A percentile compares a stretch with the other conserved stretches of the same genome.
phyloP scores from a whole-genome alignment of 2,329 filamentous ascomycete species.

The Trichoderma afroharzianum region DNA sequence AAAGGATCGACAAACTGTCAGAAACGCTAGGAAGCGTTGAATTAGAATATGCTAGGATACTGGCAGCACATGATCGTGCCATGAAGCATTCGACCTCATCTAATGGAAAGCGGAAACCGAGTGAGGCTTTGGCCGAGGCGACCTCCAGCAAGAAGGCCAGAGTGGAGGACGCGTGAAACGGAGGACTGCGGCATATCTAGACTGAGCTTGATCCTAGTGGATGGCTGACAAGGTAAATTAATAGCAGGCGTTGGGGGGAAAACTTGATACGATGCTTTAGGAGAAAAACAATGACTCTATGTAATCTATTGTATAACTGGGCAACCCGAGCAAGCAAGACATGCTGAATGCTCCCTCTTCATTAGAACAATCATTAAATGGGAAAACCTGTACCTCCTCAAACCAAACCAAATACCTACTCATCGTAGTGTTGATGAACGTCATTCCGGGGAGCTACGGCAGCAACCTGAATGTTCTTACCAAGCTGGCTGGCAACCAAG shows the following conservation, averaged over 20 bases:
- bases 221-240: not conserved
- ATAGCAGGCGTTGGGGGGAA: constrained; percentile 5
- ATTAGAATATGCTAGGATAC: constrained; percentile 66
- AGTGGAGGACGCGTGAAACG: constrained; percentile 33
- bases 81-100: constrained; percentile 26
- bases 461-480: constrained; percentile 34
- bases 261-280: not conserved
- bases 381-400: not conserved
- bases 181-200: not conserved
- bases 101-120: constrained; percentile 47
- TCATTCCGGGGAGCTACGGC: constrained; percentile 35
- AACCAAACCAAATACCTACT: not conserved
- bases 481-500: constrained; percentile 63
- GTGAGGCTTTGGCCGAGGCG: constrained; percentile 26
- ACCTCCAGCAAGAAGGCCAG: constrained; percentile 44
- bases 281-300: constrained; percentile 14
- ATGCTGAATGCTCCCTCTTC: constrained; percentile 2
- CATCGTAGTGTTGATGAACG: constrained; percentile 5
- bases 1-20: constrained; percentile 69
- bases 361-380: not conserved
- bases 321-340: constrained; percentile 1
- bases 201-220: not conserved
- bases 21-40: constrained; percentile 65
- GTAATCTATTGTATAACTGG: constrained; percentile 16
- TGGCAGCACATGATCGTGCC: constrained; percentile 46